Evolutionary conservation across 371 early-diverging fungal species (phyloP).

Genomic region (Mucor racemosus): DNA sequence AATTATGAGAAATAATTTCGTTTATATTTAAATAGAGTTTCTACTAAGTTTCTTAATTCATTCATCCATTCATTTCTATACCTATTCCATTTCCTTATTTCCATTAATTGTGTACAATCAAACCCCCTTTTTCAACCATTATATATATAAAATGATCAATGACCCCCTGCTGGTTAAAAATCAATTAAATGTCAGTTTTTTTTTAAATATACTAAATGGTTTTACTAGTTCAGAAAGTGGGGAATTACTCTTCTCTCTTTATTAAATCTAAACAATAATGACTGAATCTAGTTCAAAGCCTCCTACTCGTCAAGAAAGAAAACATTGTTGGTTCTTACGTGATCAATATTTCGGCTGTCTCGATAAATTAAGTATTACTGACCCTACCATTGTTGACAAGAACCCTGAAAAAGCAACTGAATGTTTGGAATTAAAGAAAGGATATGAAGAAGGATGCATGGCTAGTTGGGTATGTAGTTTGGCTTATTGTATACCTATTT

Average conservation of each 20-base stretch:
- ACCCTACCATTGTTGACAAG: constrained; percentile 55
- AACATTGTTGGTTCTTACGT: constrained; percentile 60
- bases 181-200: constrained; percentile 10
- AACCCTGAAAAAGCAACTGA: constrained; percentile 44
- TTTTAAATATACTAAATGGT: background rate
- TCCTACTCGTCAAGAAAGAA: constrained; percentile 60
- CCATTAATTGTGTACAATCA: constrained; percentile 8
- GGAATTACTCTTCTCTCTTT: constrained; percentile 11
- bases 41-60: background rate
- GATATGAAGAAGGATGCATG: constrained; percentile 55
- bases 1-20: constrained; percentile 14
- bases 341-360: constrained; percentile 64
- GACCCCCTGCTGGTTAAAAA: constrained; percentile 9
- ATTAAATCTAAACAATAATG: background rate
- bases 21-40: background rate
- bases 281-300: constrained; percentile 36
- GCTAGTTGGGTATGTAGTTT: constrained; percentile 53
- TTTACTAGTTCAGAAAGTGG: background rate
- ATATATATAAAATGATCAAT: background rate
- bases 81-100: background rate
- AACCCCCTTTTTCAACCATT: background rate
- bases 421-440: constrained; percentile 50
- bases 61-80: background rate
- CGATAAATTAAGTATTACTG: constrained; percentile 49
- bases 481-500: background rate